A percentile compares a stretch with the other conserved stretches of the same genome.
These are phyloP conservation scores for Colletotrichum agaves DNA, from an alignment of 2,329 filamentous ascomycete genomes.

Conservation along the genomic window DNA sequence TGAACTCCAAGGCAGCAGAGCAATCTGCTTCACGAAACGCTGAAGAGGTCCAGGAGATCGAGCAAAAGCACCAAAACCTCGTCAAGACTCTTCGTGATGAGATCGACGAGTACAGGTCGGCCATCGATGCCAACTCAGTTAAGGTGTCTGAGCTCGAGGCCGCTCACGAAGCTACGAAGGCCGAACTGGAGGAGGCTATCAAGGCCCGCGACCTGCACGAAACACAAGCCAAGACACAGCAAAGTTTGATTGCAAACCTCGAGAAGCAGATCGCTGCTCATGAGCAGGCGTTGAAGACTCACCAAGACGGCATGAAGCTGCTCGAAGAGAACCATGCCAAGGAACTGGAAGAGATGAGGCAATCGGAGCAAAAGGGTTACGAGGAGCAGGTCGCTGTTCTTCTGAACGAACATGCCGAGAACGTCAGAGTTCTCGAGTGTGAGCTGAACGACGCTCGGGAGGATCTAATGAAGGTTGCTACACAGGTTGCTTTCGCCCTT, in stretches of 20 bases:
- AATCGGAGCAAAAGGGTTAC: constrained; percentile 63
- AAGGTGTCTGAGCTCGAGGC: constrained; percentile 81
- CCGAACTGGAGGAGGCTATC: constrained; percentile 74
- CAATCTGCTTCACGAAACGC: constrained; percentile 53
- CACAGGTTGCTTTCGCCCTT: constrained; percentile 69
- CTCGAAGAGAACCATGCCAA: constrained; percentile 62
- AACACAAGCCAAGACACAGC: constrained; percentile 57
- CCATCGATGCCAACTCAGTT: constrained; percentile 74
- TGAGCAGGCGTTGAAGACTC: constrained; percentile 65
- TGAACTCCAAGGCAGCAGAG: constrained; percentile 61
- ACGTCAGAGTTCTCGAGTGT: constrained; percentile 65
- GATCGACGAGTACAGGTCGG: constrained; percentile 82
- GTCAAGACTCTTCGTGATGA: constrained; percentile 74
- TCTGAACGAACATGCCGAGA: constrained; percentile 69
- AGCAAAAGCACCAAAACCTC: constrained; percentile 67
- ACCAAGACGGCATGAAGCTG: constrained; percentile 62
- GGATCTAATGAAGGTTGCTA: constrained; percentile 72
- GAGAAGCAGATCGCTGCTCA: constrained; percentile 70
- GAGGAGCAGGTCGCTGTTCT: constrained; percentile 69
- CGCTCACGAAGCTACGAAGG: constrained; percentile 72
- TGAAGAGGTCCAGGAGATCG: constrained; percentile 59
- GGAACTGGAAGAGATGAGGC: constrained; percentile 61
- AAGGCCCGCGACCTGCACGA: constrained; percentile 66
- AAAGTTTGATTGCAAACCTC: constrained; percentile 61
- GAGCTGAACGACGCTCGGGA: constrained; percentile 75